Evolutionary conservation across 257 asterid species (phyloP).

Genomic region (Solanum neorickii): DNA sequence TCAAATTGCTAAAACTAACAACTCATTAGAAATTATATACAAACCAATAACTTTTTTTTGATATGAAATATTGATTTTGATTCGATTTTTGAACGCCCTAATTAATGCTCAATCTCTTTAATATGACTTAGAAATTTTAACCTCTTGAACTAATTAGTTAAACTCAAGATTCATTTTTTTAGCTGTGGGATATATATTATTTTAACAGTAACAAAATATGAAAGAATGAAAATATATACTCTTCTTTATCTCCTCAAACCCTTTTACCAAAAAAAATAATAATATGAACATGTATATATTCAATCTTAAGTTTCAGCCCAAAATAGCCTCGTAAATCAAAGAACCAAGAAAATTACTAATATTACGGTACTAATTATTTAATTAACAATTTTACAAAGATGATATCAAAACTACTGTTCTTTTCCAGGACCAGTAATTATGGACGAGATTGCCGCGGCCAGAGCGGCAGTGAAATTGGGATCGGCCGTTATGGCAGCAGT

Average conservation of each 20-base stretch:
- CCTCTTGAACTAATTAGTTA: not conserved
- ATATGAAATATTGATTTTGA: no score
- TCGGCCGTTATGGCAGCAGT: conserved; percentile 51
- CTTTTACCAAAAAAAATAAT: not conserved
- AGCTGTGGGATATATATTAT: not conserved
- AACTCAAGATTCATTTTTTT: not conserved
- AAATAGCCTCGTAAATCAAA: not conserved
- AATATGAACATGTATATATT: not conserved
- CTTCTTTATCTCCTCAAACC: not conserved
- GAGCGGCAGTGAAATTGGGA: conserved; percentile 59
- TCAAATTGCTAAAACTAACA: no score
- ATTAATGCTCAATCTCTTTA: not conserved
- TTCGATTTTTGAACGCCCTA: no score
- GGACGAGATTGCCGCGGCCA: conserved; percentile 58
- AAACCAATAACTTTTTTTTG: no score
- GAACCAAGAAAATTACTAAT: not conserved
- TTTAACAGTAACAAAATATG: not conserved
- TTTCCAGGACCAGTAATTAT: conserved; percentile 34
- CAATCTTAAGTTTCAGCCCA: not conserved
- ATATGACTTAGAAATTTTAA: no score
- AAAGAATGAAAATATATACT: not conserved
- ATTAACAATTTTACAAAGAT: not conserved
- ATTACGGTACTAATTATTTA: not conserved
- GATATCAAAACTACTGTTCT: not conserved
- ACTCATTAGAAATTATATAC: no score